Evolutionary conservation across 176 grass and related monocot genomes (phyloP).

Genomic region (Hordeum marinum): DNA sequence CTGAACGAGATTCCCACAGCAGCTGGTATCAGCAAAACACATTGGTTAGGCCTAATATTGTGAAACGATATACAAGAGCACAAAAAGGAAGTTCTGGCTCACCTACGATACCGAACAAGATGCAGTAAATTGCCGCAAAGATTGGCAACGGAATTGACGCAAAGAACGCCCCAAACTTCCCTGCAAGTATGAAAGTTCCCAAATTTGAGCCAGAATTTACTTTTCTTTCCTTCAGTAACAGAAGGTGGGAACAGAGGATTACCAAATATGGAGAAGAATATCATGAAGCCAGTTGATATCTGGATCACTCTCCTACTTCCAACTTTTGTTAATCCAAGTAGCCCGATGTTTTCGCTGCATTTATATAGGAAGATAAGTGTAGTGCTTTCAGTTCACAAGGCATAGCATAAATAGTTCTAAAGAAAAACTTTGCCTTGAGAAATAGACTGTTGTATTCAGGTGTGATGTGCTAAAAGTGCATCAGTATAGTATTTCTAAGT

Average conservation of each 20-base stretch:
- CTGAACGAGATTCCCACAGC: conserved; percentile 87
- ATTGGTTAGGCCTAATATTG: conserved; percentile 13
- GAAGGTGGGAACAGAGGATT: conserved; percentile 23
- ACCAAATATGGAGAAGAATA: conserved; percentile 99
- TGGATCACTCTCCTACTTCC: conserved; percentile 90
- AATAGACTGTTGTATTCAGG: neutral
- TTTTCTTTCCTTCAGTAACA: neutral
- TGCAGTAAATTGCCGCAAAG: conserved; percentile 86
- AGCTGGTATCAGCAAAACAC: conserved; percentile 37
- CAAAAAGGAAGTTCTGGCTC: conserved; percentile 22
- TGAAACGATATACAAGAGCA: neutral
- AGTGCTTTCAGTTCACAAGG: conserved; percentile 3
- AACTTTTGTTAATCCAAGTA: conserved; percentile 88
- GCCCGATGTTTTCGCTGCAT: conserved; percentile 89
- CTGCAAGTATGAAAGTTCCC: conserved; percentile 35
- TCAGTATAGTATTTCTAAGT: neutral
- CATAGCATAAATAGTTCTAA: conserved; percentile 2
- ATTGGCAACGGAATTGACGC: conserved; percentile 94
- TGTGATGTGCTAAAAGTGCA: neutral
- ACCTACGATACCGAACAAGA: conserved; percentile 94
- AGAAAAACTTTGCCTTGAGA: neutral
- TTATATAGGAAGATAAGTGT: neutral
- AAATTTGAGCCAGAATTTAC: conserved; percentile 25
- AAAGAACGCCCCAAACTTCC: conserved; percentile 98
- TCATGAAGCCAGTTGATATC: conserved; percentile 95